Evolutionary conservation across 148 eudicot genomes (phyloP).

Genomic region (Selenicereus undatus): DNA sequence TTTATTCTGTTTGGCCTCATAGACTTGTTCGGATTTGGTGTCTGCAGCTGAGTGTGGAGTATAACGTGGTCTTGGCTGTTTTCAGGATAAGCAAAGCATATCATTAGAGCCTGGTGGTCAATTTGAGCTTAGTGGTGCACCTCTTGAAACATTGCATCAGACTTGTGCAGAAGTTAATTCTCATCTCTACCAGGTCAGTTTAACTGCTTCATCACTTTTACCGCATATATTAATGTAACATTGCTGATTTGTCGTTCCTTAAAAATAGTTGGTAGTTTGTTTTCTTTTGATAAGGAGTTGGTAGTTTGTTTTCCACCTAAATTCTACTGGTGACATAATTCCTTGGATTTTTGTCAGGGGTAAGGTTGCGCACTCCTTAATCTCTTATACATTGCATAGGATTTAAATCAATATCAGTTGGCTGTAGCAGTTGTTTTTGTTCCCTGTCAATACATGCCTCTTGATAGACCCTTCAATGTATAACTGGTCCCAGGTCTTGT

Average conservation of each 20-base stretch:
- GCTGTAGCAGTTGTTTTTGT: not conserved
- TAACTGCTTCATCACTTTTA: not conserved
- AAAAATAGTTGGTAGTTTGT: too few species aligned
- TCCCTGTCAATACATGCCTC: not conserved
- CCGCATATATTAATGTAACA: too few species aligned
- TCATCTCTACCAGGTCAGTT: constrained; percentile 90
- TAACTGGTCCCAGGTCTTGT: not conserved
- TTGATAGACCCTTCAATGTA: not conserved
- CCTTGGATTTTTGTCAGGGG: not conserved
- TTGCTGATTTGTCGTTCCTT: too few species aligned
- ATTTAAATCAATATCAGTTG: not conserved
- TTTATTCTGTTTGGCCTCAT: constrained; percentile 2
- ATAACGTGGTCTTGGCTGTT: constrained; percentile 17
- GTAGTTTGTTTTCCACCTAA: not conserved
- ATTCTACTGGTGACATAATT: not conserved
- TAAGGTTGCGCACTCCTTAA: not conserved
- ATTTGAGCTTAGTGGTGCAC: constrained; percentile 99
- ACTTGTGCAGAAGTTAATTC: constrained; percentile 98
- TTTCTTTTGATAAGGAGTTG: not conserved
- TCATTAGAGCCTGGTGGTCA: constrained; percentile 98
- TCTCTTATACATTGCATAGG: not conserved
- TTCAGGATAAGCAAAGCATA: constrained; percentile 92
- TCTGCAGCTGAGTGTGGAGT: constrained; percentile 3
- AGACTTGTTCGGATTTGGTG: constrained; percentile 5
- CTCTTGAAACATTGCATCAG: constrained; percentile 97